Evolutionary conservation across 345 rosid genomes (phyloP), one percentile per base, ranked within the genome.

Genomic region (Hibiscus tridactylites): DNA sequence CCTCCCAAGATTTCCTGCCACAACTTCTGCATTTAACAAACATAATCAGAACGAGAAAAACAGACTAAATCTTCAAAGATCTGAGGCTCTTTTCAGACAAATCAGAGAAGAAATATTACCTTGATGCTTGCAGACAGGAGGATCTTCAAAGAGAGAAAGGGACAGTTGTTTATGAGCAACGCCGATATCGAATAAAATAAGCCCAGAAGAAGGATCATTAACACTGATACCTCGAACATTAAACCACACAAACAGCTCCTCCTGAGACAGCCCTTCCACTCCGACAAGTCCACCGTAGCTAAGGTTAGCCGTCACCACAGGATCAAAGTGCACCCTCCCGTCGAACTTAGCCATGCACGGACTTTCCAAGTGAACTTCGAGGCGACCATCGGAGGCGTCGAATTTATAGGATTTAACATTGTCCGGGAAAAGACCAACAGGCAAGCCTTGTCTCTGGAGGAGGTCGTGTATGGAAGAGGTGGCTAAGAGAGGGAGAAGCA

Each of bases 231-330:
- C 96, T 74, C 87, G 86, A 6, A 93, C 93, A 0, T 96, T 93
- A 17, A 93, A 78, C 98, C 97, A 93, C 13, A 91, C 84, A 58
- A 93, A 93, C 15, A 91, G 86, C 83, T 93, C 98, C 76, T 89
- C 90, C 73, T 91, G 97, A 19, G 84, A 76, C 11, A 93, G 84
- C 16, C 97, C 98, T 76, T 91, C 83, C 66, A 93, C 79, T 0
- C 93, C 98, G 15, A 79, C 52, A 28, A 93, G 90, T 21, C 93
- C 92, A 50, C 98, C 97, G 62, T 91, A 93, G 68, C 90, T 89
- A 33, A 93, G 89, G 70, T 91, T 93, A 37, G 97, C 98, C 66
- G 78, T 83, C 24, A 93, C 85, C 49, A 89, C 88, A n/a, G 84
- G 84, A 61, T 91, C 91, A 57, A 91, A 91, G 71, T 73, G 75